These are phyloP conservation scores for Colletotrichum musicola DNA, from an alignment of 2,329 filamentous ascomycete species.

Conservation along the genomic window DNA sequence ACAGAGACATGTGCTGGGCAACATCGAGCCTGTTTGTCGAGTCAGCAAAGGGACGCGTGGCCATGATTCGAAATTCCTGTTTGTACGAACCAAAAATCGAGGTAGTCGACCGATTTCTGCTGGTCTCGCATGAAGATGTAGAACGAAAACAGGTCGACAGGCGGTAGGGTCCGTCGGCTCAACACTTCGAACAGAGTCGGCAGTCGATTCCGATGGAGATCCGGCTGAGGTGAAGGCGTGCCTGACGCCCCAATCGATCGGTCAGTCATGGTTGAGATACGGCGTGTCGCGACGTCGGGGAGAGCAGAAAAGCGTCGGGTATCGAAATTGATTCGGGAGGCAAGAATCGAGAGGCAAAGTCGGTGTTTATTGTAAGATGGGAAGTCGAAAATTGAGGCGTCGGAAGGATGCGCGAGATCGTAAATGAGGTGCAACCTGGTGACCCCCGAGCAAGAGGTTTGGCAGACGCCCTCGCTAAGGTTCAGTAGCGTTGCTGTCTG, in stretches of 20 bases:
- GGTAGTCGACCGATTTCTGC: constrained; percentile 95
- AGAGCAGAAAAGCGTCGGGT: not conserved
- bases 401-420: constrained; percentile 26
- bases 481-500: constrained; percentile 12
- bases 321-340: not conserved
- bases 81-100: constrained; percentile 90
- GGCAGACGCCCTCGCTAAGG: constrained; percentile 29
- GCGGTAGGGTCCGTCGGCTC: constrained; percentile 91
- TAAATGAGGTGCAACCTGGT: constrained; percentile 27
- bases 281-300: not conserved
- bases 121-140: constrained; percentile 99
- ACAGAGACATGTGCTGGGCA: constrained; percentile 97
- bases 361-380: constrained; percentile 2
- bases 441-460: constrained; percentile 16
- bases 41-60: constrained; percentile 34
- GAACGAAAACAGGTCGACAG: constrained; percentile 97
- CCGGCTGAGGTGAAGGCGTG: constrained; percentile 68
- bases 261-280: constrained; percentile 50
- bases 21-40: constrained; percentile 86
- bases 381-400: constrained; percentile 19
- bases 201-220: constrained; percentile 81
- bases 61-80: constrained; percentile 16
- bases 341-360: constrained; percentile 3
- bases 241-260: constrained; percentile 42
- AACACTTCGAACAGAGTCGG: constrained; percentile 97